phyloP scores from a whole-genome alignment of 331 rosid species.

The Malus hybrid region DNA sequence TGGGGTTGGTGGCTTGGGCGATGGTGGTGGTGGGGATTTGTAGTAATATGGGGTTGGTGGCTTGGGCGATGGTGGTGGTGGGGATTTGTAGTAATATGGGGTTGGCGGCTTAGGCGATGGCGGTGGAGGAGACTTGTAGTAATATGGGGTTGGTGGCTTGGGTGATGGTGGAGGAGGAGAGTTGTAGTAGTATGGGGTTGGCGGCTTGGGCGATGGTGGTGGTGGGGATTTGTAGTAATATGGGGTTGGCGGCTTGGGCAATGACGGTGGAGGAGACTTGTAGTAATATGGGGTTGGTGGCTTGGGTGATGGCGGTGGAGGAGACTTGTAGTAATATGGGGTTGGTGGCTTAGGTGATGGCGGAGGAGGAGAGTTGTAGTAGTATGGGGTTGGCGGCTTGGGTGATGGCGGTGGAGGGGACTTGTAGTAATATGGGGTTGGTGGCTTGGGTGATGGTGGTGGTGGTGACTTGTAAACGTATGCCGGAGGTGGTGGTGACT shows the following conservation, averaged over 20 bases:
- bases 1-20: slow-evolving; percentile 1
- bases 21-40: slow-evolving; percentile 38
- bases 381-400: slow-evolving; percentile 43
- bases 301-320: not conserved
- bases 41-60: slow-evolving; percentile 15
- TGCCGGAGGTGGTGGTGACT: slow-evolving; percentile 24
- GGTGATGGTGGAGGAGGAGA: slow-evolving; percentile 25
- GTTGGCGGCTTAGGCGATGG: not conserved
- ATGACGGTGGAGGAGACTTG: slow-evolving; percentile 16
- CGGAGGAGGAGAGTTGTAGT: slow-evolving; percentile 32
- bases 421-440: slow-evolving; percentile 26
- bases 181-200: slow-evolving; percentile 19
- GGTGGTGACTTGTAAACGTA: slow-evolving; percentile 34
- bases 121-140: slow-evolving; percentile 4
- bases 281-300: slow-evolving; percentile 28
- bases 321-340: slow-evolving; percentile 19
- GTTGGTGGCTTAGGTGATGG: slow-evolving; percentile 29
- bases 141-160: not conserved
- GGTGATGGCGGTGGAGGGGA: slow-evolving; percentile 24
- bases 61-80: slow-evolving; percentile 8
- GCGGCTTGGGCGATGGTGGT: slow-evolving; percentile 17
- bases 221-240: slow-evolving; percentile 22
- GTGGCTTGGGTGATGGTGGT: slow-evolving; percentile 35
- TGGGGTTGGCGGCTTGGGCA: not conserved
- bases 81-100: slow-evolving; percentile 1